These are phyloP conservation scores for Fraxinus dipetala DNA, from an alignment of 305 asterid species.

Conservation along the genomic window DNA sequence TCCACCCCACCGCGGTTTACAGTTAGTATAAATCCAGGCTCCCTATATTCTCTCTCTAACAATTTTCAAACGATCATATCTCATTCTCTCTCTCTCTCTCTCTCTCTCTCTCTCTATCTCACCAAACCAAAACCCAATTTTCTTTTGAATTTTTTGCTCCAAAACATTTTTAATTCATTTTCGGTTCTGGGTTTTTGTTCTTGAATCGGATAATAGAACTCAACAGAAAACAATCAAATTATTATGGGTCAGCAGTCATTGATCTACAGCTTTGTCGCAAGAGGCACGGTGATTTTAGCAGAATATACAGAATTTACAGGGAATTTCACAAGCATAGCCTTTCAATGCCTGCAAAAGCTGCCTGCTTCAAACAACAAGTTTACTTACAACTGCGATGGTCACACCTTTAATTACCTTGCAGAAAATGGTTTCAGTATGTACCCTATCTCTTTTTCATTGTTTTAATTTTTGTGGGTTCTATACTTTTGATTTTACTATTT, in stretches of 20 bases:
- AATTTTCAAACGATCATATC: background rate
- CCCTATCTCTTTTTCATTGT: background rate
- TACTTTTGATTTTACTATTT: background rate
- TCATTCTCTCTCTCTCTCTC: no score
- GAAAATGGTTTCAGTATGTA: background rate
- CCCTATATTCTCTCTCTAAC: background rate
- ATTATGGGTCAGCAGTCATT: conserved; percentile 5
- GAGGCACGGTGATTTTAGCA: conserved; percentile 3
- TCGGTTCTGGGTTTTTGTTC: background rate
- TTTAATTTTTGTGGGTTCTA: background rate
- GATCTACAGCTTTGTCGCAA: conserved; percentile 3
- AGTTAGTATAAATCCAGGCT: background rate
- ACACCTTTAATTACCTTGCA: background rate
- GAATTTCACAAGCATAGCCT: conserved; percentile 3
- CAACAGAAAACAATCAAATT: background rate
- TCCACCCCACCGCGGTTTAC: background rate
- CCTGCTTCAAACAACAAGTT: background rate
- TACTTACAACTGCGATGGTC: background rate
- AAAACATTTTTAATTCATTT: background rate
- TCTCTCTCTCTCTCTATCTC: no score
- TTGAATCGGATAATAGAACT: background rate
- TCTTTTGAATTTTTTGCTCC: background rate
- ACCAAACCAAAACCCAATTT: background rate
- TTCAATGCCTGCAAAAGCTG: conserved; percentile 7
- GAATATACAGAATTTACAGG: conserved; percentile 5